Percentiles rank a stretch among this genome's conserved stretches.
phyloP scores from a whole-genome alignment of 2,329 filamentous ascomycete genomes.

The Helicocarpus griseus region DNA sequence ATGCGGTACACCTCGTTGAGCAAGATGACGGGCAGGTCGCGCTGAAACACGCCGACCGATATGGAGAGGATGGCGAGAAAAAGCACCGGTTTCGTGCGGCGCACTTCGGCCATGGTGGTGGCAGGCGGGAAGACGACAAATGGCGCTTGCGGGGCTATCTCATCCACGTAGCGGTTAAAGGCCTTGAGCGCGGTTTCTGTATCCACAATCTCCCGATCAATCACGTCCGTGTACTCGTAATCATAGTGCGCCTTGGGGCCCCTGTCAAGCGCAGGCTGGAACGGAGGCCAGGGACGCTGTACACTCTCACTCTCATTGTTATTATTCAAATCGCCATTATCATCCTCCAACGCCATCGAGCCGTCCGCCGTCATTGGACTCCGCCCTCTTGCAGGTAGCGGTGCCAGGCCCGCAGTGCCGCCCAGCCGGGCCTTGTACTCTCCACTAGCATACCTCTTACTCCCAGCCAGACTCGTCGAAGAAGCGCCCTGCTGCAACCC shows the following conservation, averaged over 20 bases:
- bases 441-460: constrained; percentile 24
- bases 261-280: constrained; percentile 9
- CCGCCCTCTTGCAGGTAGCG: constrained; percentile 16
- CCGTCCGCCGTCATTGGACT: constrained; percentile 17
- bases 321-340: constrained; percentile 4
- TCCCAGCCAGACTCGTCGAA: constrained; percentile 14
- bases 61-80: constrained; percentile 50
- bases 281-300: constrained; percentile 9
- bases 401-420: constrained; percentile 10
- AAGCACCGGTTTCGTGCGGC: constrained; percentile 49
- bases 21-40: constrained; percentile 52
- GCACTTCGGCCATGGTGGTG: constrained; percentile 45
- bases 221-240: constrained; percentile 35
- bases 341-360: constrained; percentile 2
- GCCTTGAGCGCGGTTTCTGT: constrained; percentile 43
- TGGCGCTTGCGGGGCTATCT: constrained; percentile 48
- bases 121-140: constrained; percentile 48
- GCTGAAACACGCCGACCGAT: constrained; percentile 42
- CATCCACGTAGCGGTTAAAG: constrained; percentile 47
- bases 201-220: constrained; percentile 43
- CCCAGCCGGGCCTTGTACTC: constrained; percentile 16
- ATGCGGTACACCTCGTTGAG: constrained; percentile 61
- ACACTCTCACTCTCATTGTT: constrained; percentile 7
- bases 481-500: constrained; percentile 7
- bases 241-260: constrained; percentile 13